These are phyloP conservation scores for Chaetomiaceae sp. DNA, from an alignment of 2,329 filamentous ascomycete genomes.

Conservation along the genomic window DNA sequence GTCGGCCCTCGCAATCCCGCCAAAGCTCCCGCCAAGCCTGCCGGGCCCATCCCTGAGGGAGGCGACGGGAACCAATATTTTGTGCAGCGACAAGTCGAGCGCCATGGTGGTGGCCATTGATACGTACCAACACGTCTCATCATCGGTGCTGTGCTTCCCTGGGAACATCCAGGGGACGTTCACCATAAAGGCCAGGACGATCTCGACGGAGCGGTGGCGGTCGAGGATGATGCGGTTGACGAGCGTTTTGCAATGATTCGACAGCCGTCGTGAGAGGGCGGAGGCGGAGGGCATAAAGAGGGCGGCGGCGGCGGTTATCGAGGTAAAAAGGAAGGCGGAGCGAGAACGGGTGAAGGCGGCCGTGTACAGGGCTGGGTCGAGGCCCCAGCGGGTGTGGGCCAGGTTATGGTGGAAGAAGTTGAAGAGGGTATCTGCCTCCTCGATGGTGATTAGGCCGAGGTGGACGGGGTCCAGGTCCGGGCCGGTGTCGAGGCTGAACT, in stretches of 20 bases:
- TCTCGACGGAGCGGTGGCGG: conserved; percentile 65
- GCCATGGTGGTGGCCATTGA: conserved; percentile 65
- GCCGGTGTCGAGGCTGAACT: conserved; percentile 58
- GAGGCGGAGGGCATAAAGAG: conserved; percentile 61
- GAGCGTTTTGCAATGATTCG: conserved; percentile 58
- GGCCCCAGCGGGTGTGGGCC: conserved; percentile 68
- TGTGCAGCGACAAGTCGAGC: conserved; percentile 64
- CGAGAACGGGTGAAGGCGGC: conserved; percentile 60
- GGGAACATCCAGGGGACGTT: conserved; percentile 73
- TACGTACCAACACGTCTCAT: conserved; percentile 68
- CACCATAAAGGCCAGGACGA: conserved; percentile 69
- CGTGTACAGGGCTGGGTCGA: conserved; percentile 63
- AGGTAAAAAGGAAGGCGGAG: conserved; percentile 68
- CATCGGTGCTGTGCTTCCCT: conserved; percentile 62
- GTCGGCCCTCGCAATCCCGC: conserved; percentile 55
- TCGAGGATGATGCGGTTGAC: conserved; percentile 57
- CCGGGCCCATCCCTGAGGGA: conserved; percentile 41
- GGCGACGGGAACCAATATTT: conserved; percentile 55
- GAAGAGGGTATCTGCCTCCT: conserved; percentile 61
- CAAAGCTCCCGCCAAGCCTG: conserved; percentile 22
- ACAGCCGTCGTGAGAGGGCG: conserved; percentile 60
- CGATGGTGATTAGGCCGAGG: conserved; percentile 61
- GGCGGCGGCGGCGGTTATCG: conserved; percentile 63
- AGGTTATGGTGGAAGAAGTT: conserved; percentile 64
- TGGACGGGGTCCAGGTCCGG: conserved; percentile 63